A percentile compares a stretch with the other conserved stretches of the same genome.
Evolutionary conservation across 2,329 filamentous ascomycete genomes (phyloP).

Genomic region (Aspergillus terreus): DNA sequence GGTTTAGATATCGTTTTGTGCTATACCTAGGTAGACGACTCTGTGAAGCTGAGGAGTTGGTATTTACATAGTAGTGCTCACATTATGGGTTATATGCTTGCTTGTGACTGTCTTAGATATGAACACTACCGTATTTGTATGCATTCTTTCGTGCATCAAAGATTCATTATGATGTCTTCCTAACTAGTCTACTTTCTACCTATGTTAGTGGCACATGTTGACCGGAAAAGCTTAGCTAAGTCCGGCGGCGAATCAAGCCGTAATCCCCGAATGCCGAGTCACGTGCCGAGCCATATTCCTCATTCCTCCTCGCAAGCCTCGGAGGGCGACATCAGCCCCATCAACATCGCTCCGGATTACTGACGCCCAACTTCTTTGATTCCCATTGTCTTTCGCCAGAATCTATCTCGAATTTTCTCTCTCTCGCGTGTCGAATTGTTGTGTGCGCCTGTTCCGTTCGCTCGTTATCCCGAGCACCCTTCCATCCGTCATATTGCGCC

Average conservation of each 20-base stretch:
- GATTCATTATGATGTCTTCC: no score
- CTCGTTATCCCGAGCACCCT: constrained; percentile 22
- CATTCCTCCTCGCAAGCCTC: constrained; percentile 12
- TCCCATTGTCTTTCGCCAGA: neutral
- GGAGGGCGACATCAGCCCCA: constrained; percentile 11
- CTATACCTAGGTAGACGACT: neutral
- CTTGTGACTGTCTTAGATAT: neutral
- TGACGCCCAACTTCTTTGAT: neutral
- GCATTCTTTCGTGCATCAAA: no score
- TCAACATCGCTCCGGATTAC: constrained; percentile 3
- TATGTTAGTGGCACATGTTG: neutral
- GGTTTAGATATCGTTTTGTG: neutral
- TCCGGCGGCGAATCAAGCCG: constrained; percentile 7
- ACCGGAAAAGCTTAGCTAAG: constrained; percentile 7
- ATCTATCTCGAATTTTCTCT: neutral
- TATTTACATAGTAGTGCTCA: no score
- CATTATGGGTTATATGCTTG: no score
- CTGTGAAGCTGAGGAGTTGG: no score
- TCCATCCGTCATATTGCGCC: constrained; percentile 26
- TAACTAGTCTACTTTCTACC: no score
- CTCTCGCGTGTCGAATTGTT: constrained; percentile 8
- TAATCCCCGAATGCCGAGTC: constrained; percentile 13
- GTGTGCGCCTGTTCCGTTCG: constrained; percentile 9
- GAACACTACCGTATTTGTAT: neutral
- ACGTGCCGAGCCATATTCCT: constrained; percentile 11